phyloP scores from a whole-genome alignment of 2,329 filamentous ascomycete species.

The Cadophora gregata region DNA sequence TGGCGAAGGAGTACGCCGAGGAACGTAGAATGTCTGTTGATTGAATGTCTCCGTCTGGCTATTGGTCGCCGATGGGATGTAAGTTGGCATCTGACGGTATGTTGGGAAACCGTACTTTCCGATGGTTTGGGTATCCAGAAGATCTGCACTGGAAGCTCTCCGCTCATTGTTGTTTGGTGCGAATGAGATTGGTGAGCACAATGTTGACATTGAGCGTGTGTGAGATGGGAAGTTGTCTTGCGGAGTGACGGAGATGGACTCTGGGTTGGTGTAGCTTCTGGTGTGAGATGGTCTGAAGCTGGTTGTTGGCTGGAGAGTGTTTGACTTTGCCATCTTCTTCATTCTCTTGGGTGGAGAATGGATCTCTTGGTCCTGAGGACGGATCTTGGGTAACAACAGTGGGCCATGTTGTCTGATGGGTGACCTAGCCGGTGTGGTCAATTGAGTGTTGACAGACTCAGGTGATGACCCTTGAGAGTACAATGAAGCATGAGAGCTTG shows the following conservation, averaged over 20 bases:
- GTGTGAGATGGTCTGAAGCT: constrained; percentile 55
- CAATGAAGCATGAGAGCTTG: constrained; percentile 50
- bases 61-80: constrained; percentile 46
- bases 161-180: constrained; percentile 51
- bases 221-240: constrained; percentile 39
- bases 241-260: constrained; percentile 52
- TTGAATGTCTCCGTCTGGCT: constrained; percentile 53
- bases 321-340: constrained; percentile 50
- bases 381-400: constrained; percentile 82
- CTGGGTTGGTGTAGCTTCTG: constrained; percentile 67
- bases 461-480: constrained; percentile 73
- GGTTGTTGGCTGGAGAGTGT: constrained; percentile 38
- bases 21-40: constrained; percentile 45
- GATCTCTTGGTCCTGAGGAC: constrained; percentile 81
- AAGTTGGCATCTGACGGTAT: constrained; percentile 75
- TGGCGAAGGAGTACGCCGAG: constrained; percentile 53
- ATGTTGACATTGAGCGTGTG: constrained; percentile 40
- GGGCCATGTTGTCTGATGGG: constrained; percentile 81
- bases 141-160: constrained; percentile 69
- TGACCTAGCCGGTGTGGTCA: constrained; percentile 73
- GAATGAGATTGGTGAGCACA: constrained; percentile 44
- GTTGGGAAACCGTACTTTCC: constrained; percentile 82
- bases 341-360: constrained; percentile 66
- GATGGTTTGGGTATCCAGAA: constrained; percentile 70
- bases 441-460: constrained; percentile 70